A percentile compares a stretch with the other conserved stretches of the same genome.
These are phyloP conservation scores for Protomyces lactucae-debilis DNA, from an alignment of 1,139 yeast genomes.

Conservation along the genomic window DNA sequence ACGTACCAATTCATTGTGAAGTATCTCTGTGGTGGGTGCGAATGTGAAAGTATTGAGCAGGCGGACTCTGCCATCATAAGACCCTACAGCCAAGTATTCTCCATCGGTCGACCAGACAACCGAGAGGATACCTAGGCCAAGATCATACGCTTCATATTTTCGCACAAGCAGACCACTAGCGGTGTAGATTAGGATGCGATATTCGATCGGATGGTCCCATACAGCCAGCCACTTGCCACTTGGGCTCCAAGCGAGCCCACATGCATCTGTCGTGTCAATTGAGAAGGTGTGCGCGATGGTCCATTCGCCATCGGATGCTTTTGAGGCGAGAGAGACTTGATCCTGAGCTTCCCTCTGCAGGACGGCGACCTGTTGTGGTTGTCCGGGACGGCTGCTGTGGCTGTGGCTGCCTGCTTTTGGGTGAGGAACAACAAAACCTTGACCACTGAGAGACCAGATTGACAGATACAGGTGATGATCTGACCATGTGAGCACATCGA, in stretches of 20 bases:
- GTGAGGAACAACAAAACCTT: constrained; percentile 14
- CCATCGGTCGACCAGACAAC: constrained; percentile 32
- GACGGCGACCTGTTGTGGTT: constrained; percentile 27
- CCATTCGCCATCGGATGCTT: constrained; percentile 16
- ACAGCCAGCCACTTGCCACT: constrained; percentile 34
- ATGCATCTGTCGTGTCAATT: constrained; percentile 30
- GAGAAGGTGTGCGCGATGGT: constrained; percentile 5
- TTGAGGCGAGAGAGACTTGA: constrained; percentile 27
- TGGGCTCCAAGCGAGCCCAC: constrained; percentile 33
- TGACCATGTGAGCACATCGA: constrained; percentile 31
- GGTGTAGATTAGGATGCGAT: constrained; percentile 31
- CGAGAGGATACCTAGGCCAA: constrained; percentile 24
- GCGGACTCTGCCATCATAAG: constrained; percentile 32
- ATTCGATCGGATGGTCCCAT: constrained; percentile 30
- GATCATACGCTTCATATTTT: constrained; percentile 19
- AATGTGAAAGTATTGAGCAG: constrained; percentile 32
- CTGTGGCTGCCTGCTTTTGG: constrained; percentile 24
- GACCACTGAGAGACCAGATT: constrained; percentile 22
- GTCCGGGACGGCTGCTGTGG: constrained; percentile 29
- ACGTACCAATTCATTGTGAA: constrained; percentile 28
- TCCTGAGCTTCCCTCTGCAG: constrained; percentile 33
- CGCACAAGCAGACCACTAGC: constrained; percentile 27
- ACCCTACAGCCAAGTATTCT: constrained; percentile 31
- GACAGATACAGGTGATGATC: constrained; percentile 31
- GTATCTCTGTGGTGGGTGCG: constrained; percentile 31